Evolutionary conservation across 495 filamentous ascomycete species (phyloP), one percentile per base, ranked within the genome.

Genomic region (Parathielavia appendiculata): DNA sequence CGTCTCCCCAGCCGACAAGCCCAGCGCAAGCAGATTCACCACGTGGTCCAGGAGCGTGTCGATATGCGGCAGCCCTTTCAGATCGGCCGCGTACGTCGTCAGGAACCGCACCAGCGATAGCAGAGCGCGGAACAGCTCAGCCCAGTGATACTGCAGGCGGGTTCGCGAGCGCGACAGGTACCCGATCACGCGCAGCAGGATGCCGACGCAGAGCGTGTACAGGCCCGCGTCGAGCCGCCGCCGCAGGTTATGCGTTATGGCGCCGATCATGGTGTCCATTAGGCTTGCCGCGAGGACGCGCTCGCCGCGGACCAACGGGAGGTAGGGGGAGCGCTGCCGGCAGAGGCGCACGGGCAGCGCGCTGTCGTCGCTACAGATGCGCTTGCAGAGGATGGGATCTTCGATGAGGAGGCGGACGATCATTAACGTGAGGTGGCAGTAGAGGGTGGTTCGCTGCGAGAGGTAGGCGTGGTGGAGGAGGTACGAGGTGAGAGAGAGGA

Each of bases 391-490:
- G 32, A 83, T 78, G 47, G 86, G 82, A 70, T 97, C 95, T 71
- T 97, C 93, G 54, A 97, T 79, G 6, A 97, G 78, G 14, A 96
- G 85, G 32, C 91, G 90, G 39, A 97, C 77, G 20, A 88, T 86
- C 67, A 92, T 83, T 11, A 97, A 78, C 63, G 83, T 90, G 20
- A 97, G 77, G 59, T 91, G 85, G 13, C 87, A 84, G 69, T 98
- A 98, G 46, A 87, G 78, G 4, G 87, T 82, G 14, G 90, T 80
- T 52, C 92, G 81, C 39, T 76, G 63, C 7, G 92, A 93, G 10
- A 92, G 84, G 68, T 96, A 88, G 3, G 93, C 91, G 69, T 98
- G 93, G 59, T 96, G 92, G 32, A 96, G 79, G 26, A 97, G 79
- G 70, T 97, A 98, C 5, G 92, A 97, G 7, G 88, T 88, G 22